phyloP scores from a whole-genome alignment of 768 basidiomycete species.

The Lactifluus subvellereus region DNA sequence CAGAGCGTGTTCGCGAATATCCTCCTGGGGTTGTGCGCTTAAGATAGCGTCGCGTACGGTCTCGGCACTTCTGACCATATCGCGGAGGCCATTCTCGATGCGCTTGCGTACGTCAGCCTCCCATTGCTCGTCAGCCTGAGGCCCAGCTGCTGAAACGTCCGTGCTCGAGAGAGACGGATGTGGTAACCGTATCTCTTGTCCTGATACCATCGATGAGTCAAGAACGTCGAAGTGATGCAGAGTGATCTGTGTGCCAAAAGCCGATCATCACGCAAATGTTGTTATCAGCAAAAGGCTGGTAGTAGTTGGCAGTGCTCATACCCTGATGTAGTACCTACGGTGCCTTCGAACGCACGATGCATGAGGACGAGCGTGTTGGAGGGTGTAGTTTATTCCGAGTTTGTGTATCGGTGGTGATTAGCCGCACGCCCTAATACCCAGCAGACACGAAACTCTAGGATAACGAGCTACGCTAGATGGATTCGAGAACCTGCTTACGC shows the following conservation, averaged over 20 bases:
- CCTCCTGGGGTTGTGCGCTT: not conserved
- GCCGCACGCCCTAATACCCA: too few relatives aligned
- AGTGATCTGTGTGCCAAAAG: not conserved
- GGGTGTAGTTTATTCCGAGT: too few relatives aligned
- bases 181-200: not conserved
- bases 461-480: too few relatives aligned
- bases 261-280: constrained; percentile 4
- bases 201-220: not conserved
- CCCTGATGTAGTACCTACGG: constrained; percentile 1
- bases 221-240: not conserved
- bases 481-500: too few relatives aligned
- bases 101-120: not conserved
- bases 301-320: not conserved
- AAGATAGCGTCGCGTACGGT: not conserved
- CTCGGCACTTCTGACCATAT: not conserved
- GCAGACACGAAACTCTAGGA: too few relatives aligned
- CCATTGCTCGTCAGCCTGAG: constrained; percentile 1
- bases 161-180: not conserved
- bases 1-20: not conserved
- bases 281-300: not conserved
- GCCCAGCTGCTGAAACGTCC: not conserved
- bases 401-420: too few relatives aligned
- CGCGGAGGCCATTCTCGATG: constrained; percentile 9
- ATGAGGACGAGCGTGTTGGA: not conserved
- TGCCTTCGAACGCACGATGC: not conserved